These are phyloP conservation scores for Mycotypha africana DNA, from an alignment of 371 early-diverging fungal species.

Conservation along the genomic window DNA sequence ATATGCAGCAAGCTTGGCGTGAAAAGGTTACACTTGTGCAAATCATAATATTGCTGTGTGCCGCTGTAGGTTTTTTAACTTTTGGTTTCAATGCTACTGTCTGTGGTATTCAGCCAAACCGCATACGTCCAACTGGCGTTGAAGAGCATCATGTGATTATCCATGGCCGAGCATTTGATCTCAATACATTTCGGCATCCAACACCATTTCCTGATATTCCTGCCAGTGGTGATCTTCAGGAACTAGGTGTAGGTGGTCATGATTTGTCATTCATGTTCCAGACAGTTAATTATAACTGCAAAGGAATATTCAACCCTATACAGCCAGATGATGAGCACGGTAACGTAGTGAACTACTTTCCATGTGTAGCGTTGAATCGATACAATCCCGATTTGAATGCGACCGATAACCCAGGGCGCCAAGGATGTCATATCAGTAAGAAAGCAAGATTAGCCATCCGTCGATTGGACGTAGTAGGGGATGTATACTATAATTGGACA, in stretches of 20 bases:
- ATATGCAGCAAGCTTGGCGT: slow-evolving; percentile 87
- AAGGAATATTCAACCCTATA: slow-evolving; percentile 51
- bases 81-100: slow-evolving; percentile 59
- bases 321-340: slow-evolving; percentile 37
- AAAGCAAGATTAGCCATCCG: slow-evolving; percentile 41
- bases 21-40: slow-evolving; percentile 83
- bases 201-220: slow-evolving; percentile 33
- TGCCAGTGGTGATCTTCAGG: slow-evolving; percentile 50
- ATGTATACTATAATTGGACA: slow-evolving; percentile 72
- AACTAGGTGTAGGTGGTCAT: slow-evolving; percentile 62
- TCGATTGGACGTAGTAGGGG: slow-evolving; percentile 47
- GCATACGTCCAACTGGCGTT: slow-evolving; percentile 49
- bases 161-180: slow-evolving; percentile 49
- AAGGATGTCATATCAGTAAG: slow-evolving; percentile 63
- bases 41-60: slow-evolving; percentile 63
- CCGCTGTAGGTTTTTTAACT: slow-evolving; percentile 61
- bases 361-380: slow-evolving; percentile 58
- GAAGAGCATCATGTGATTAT: slow-evolving; percentile 43
- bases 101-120: slow-evolving; percentile 50
- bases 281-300: slow-evolving; percentile 65
- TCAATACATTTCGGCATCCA: slow-evolving; percentile 39
- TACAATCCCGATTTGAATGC: slow-evolving; percentile 34
- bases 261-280: slow-evolving; percentile 80
- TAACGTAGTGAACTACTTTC: slow-evolving; percentile 66
- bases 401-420: slow-evolving; percentile 48